Evolutionary conservation across 1,284 basidiomycete genomes (phyloP).

Genomic region (Ceratobasidium sp.): DNA sequence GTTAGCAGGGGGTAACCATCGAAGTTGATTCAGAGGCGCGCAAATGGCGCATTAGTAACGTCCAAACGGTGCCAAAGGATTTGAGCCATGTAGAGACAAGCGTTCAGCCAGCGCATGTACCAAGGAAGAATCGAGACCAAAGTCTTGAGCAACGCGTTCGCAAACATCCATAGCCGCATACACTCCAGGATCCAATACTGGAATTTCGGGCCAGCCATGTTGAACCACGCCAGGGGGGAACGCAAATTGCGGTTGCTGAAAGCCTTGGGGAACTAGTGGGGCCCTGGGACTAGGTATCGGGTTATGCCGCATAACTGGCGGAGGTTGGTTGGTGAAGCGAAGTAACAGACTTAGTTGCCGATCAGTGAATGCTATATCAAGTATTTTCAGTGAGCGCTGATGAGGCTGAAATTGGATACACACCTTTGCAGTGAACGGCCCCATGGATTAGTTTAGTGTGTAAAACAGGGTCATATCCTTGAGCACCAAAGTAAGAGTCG

Average conservation of each 20-base stretch:
- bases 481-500: slow-evolving; percentile 26
- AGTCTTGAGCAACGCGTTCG: slow-evolving; percentile 41
- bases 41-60: not conserved
- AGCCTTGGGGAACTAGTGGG: not conserved
- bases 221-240: not conserved
- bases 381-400: not conserved
- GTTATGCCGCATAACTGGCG: not conserved
- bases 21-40: no score
- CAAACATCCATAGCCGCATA: slow-evolving; percentile 8
- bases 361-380: slow-evolving; percentile 46
- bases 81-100: slow-evolving; percentile 16
- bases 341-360: slow-evolving; percentile 43
- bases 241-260: not conserved
- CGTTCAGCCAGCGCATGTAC: slow-evolving; percentile 39
- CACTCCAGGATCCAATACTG: not conserved
- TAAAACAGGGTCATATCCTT: slow-evolving; percentile 44
- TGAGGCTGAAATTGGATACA: not conserved
- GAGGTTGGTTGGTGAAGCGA: slow-evolving; percentile 32
- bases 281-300: not conserved
- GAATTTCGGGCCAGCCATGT: not conserved
- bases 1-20: no score
- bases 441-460: slow-evolving; percentile 42
- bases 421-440: slow-evolving; percentile 45
- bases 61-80: not conserved
- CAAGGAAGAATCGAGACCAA: slow-evolving; percentile 33